These are phyloP conservation scores for Salix exigua DNA, from an alignment of 345 rosid genomes.

Conservation along the genomic window DNA sequence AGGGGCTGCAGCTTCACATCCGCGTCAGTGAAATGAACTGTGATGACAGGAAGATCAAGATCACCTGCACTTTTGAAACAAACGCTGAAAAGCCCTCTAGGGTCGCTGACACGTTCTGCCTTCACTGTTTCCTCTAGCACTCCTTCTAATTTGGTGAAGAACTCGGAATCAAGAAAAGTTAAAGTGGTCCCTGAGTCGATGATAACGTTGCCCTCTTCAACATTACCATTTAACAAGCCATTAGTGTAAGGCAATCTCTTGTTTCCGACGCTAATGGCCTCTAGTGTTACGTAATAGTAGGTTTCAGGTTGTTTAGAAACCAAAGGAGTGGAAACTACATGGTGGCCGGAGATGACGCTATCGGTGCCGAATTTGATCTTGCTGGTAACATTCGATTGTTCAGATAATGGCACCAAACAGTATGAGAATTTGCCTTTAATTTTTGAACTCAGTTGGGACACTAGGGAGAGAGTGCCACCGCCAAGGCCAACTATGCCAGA, in stretches of 20 bases:
- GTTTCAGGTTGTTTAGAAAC: conserved; percentile 28
- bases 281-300: conserved; percentile 46
- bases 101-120: conserved; percentile 35
- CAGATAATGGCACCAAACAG: conserved; percentile 43
- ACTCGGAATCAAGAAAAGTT: conserved; percentile 38
- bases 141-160: conserved; percentile 31
- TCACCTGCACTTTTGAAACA: conserved; percentile 22
- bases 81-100: conserved; percentile 23
- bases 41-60: conserved; percentile 38
- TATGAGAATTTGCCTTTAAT: conserved; percentile 50
- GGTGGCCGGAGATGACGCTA: conserved; percentile 12
- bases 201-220: conserved; percentile 41
- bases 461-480: conserved; percentile 48
- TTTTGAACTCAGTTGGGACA: conserved; percentile 37
- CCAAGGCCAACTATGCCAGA: conserved; percentile 66
- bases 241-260: conserved; percentile 30
- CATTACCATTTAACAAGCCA: background rate
- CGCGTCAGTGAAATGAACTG: conserved; percentile 45
- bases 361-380: conserved; percentile 44
- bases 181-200: conserved; percentile 60
- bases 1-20: conserved; percentile 42
- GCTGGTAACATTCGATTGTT: conserved; percentile 26
- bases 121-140: conserved; percentile 23
- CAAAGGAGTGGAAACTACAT: conserved; percentile 40
- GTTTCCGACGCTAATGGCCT: conserved; percentile 54